Base-by-base conservation (phyloP, 2,329 filamentous ascomycete genomes). In the Xylariaceae sp. region DNA sequence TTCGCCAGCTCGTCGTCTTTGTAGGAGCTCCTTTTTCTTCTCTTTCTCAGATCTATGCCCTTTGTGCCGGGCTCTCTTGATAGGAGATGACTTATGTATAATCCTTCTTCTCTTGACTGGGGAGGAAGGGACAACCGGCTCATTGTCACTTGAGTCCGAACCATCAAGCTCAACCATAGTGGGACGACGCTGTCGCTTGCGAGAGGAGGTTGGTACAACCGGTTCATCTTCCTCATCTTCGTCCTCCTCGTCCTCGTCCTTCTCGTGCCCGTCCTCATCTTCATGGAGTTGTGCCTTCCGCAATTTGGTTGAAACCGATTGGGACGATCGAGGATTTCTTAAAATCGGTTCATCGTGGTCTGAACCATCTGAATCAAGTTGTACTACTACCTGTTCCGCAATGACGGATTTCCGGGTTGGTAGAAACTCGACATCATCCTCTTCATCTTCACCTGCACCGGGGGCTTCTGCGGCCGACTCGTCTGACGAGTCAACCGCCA, bases 251-350 rank as follows among this genome's bases (percentile, higher is more conserved):
- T 65, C 58, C 15, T 59, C 57, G 17, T 59, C 4, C 22, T n/a
- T n/a, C n/a, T n/a, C n/a, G n/a, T n/a, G n/a, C n/a, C n/a, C 56
- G 18, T 60, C 58, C 27, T 58, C 55, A 11, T 63, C 61, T 12
- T 58, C 51, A 31, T 53, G 44, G 27, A 66, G 50, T 5, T 58
- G 47, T n/a, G 61, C 56, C 32, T 51, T 58, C 36, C 49, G 54
- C 10, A 67, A 53, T 18, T 53, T 61, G 6, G 58, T 62, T 38
- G 63, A 61, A 22, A 65, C 62, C 15, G 64, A 64, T 39, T 66
- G 64, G 12, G 63, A 66, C 14, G 64, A 67, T 35, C 49, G 55
- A 9, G 47, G 55, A 19, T 42, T 33, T 44, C 22, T 44, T 22
- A 41, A 35, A 6, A 15, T 41, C 35, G 48, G 32, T 18, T 40